Evolutionary conservation across 208 protist genomes (phyloP).

Genomic region (Leptomonas seymouri): DNA sequence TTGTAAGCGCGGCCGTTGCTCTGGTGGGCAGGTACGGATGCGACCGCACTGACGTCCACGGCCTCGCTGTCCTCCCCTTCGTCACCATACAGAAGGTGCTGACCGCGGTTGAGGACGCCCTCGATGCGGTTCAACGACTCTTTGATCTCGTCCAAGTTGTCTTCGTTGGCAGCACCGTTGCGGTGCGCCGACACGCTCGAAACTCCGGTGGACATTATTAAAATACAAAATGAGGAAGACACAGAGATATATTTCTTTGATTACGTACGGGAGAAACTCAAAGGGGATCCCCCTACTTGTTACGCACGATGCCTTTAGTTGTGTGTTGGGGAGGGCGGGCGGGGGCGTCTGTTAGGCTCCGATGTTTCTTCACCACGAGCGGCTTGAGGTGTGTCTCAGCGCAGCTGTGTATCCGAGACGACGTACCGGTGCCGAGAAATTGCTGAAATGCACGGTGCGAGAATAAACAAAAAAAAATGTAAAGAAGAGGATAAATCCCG

Average conservation of each 20-base stretch:
- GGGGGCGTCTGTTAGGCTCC: too few relatives aligned
- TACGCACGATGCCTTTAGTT: too few relatives aligned
- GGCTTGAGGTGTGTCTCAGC: not conserved
- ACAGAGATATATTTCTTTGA: too few relatives aligned
- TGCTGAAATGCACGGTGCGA: not conserved
- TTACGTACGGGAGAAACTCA: not conserved
- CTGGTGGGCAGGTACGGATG: not conserved
- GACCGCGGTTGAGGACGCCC: constrained; percentile 45
- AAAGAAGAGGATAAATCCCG: too few relatives aligned
- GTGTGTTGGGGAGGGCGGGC: too few relatives aligned
- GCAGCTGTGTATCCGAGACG: not conserved
- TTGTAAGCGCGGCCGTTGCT: constrained; percentile 12
- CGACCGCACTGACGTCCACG: not conserved
- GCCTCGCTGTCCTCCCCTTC: constrained; percentile 11
- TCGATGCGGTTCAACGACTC: constrained; percentile 64
- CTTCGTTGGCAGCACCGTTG: constrained; percentile 5
- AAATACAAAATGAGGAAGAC: not conserved
- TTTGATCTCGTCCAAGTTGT: constrained; percentile 37
- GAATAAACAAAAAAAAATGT: not conserved
- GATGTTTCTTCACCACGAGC: not conserved
- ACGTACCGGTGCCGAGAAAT: not conserved
- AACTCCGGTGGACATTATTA: constrained; percentile 4
- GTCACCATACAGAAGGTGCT: constrained; percentile 60
- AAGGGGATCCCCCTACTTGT: too few relatives aligned
- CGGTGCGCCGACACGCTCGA: constrained; percentile 3